phyloP scores from a whole-genome alignment of 2,329 filamentous ascomycete genomes.

The Botryotinia calthae region DNA sequence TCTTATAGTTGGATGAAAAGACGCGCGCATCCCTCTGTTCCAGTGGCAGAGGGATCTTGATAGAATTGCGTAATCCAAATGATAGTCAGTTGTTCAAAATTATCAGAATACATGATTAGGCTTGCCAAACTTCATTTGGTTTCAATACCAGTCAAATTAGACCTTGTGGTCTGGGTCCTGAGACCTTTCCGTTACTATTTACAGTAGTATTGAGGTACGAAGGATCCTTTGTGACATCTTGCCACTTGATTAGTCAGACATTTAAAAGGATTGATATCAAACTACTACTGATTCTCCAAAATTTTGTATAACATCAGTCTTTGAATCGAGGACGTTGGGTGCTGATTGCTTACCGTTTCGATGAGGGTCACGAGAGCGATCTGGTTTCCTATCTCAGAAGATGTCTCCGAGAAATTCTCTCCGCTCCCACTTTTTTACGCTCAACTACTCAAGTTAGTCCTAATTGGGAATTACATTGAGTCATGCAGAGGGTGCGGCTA shows the following conservation, averaged over 20 bases:
- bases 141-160: too few relatives aligned
- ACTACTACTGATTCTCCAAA: background rate
- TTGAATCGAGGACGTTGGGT: background rate
- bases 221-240: background rate
- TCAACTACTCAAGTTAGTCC: background rate
- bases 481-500: background rate
- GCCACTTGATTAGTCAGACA: background rate
- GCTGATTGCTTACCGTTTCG: background rate
- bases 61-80: too few relatives aligned
- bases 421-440: background rate
- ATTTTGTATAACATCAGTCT: rapidly evolving
- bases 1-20: too few relatives aligned
- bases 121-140: too few relatives aligned
- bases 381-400: background rate
- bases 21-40: too few relatives aligned
- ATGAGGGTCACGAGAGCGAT: background rate
- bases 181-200: too few relatives aligned
- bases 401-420: background rate
- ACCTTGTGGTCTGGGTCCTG: too few relatives aligned
- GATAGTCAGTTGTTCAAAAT: too few relatives aligned
- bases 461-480: rapidly evolving
- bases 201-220: too few relatives aligned
- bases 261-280: background rate
- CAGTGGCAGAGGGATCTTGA: too few relatives aligned
- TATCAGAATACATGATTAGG: too few relatives aligned